Base-by-base conservation (phyloP, 352 stramenopile genomes). In the Phytophthora pinifolia region DNA sequence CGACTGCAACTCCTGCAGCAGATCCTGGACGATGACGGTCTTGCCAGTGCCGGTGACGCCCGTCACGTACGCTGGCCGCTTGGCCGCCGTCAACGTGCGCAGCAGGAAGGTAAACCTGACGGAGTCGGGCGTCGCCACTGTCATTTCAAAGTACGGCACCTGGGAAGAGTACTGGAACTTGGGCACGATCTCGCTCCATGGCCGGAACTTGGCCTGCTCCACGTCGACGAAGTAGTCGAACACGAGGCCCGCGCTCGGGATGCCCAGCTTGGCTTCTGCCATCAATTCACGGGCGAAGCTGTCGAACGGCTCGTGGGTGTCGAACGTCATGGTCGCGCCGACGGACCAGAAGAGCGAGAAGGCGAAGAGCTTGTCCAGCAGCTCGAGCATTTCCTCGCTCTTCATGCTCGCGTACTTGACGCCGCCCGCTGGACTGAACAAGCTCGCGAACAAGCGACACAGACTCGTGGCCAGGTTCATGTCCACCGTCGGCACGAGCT, bases 271-370 rank as follows among this genome's bases (percentile, higher is more conserved):
- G 2, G 68, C 51, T 2, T 85, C 65, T 3, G 57, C 61, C 27
- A 86, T 66, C 9, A 85, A 47, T 27, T 86, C 70, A 0, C 91
- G 85, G 9, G 88, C 49, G 37, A 89, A 98, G 10, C 43, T 63
- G 51, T 98, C 84, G 47, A 98, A 93, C 10, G 70, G 64, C 13
- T 87, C 73, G 18, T 95, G 76, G 1, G 70, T 83, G n/a, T 82
- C 72, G 18, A 62, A 36, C 18, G 90, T 88, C 59, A 96, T 91
- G 2, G 89, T 96, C 13, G 79, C 83, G 7, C 89, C 86, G 5
- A 97, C 43, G 5, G 85, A 97, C 92, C 92, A 98, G n/a, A 97
- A 77, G 10, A 98, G 59, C 4, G 83, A 76, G 30, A 97, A 98
- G 10, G 89, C 68, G 43, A 98, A 98, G 7, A 96, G 46, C 48